These are phyloP conservation scores for Themeda triandra DNA, from an alignment of 176 grass and related monocot genomes.

Conservation along the genomic window DNA sequence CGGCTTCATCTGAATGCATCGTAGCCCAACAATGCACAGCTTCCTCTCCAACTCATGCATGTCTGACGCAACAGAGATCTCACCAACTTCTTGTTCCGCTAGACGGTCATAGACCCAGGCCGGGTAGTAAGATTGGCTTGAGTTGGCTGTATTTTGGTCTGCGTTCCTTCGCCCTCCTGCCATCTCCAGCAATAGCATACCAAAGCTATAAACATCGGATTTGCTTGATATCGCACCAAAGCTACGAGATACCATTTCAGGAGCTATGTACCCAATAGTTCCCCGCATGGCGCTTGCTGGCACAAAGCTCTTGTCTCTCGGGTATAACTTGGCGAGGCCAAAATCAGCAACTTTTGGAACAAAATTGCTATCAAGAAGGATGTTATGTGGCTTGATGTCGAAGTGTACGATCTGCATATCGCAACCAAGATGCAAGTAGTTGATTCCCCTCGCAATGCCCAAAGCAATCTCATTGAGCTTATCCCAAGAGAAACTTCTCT, in stretches of 20 bases:
- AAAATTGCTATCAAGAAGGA: too few species aligned
- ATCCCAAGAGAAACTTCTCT: too few species aligned
- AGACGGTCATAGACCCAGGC: conserved; percentile 32
- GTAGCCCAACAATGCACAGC: conserved; percentile 32
- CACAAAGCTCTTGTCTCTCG: too few species aligned
- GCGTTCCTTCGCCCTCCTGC: conserved; percentile 29
- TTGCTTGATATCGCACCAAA: conserved; percentile 41
- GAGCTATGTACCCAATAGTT: too few species aligned
- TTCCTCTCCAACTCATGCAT: conserved; percentile 23
- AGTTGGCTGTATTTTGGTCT: background rate
- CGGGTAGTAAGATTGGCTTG: conserved; percentile 28
- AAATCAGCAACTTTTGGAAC: too few species aligned
- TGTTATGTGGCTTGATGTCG: too few species aligned
- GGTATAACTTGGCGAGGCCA: too few species aligned
- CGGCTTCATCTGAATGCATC: conserved; percentile 37
- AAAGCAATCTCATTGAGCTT: too few species aligned
- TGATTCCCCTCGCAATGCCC: too few species aligned
- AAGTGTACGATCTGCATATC: too few species aligned
- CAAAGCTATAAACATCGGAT: conserved; percentile 46
- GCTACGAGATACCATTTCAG: conserved; percentile 24
- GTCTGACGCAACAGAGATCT: background rate
- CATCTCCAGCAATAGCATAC: conserved; percentile 53
- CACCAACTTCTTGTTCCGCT: conserved; percentile 1
- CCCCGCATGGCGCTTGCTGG: too few species aligned
- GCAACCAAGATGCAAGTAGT: too few species aligned